Base-by-base conservation (phyloP, 2,329 filamentous ascomycete genomes). In the Beauveria brongniartii region DNA sequence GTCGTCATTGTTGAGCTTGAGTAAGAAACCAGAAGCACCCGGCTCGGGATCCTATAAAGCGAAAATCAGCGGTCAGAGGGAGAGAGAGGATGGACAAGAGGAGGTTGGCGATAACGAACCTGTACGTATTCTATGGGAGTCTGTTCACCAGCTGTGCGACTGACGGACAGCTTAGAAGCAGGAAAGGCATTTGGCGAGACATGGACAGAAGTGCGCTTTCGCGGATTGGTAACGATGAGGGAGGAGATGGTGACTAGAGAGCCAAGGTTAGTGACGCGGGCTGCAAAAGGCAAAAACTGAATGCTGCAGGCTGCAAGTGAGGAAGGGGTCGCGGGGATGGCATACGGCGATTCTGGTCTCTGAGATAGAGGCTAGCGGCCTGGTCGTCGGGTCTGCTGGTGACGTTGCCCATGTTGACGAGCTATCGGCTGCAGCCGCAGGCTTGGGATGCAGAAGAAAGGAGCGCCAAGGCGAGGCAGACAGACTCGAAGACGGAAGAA, bases 341-440 rank as follows among this genome's bases (percentile, higher is more conserved):
- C 88, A 72, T 82, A 97, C 94, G 86, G 82, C 92, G 87, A 73
- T 85, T 90, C 80, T 96, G 94, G 73, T 99, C 94, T 78, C 90
- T 89, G 72, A 97, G 80, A 74, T 89, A 95, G 73, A 97, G 79
- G 69, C 85, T 77, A 68, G 85, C 82, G 72, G 86, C 90, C 51
- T 60, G 58, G 70, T 97, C 92, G 69, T 96, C 92, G 70, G 88
- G 86, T 76, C 87, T 89, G 81, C 92, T 97, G 74, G 86, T 88
- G 76, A 97, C 87, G 79, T 89, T 92, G 72, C 94, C 94, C 94
- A 99, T 99, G 74, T 76, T 83, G 77, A 74, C 44, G 61, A 43
- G n/a, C 37, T 54, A 47, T 56, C 37, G 53, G 52, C 54, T 40
- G 53, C 30, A 61, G 52, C 59, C 47, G 53, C n/a, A 54, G 22